A percentile compares a stretch with the other conserved stretches of the same genome.
phyloP scores from a whole-genome alignment of 805 yeast species.

The Candida tammaniensis region DNA sequence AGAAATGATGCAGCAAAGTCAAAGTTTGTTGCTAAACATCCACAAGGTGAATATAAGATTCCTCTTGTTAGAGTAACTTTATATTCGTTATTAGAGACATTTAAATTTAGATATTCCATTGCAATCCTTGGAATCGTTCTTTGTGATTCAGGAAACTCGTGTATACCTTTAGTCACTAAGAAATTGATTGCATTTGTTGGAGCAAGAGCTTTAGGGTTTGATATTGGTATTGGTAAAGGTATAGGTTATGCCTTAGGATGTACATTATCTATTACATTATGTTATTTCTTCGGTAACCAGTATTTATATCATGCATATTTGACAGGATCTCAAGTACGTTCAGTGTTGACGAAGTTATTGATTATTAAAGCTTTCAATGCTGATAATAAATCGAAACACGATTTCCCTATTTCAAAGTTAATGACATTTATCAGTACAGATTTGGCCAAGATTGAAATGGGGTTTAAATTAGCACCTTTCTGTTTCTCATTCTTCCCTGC shows the following conservation, averaged over 20 bases:
- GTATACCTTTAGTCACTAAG: slow-evolving; percentile 34
- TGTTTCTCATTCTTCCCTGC: slow-evolving; percentile 62
- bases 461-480: slow-evolving; percentile 64
- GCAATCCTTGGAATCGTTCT: slow-evolving; percentile 28
- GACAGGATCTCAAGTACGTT: slow-evolving; percentile 72
- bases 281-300: slow-evolving; percentile 46
- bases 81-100: slow-evolving; percentile 10
- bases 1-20: slow-evolving; percentile 8
- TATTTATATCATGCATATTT: slow-evolving; percentile 58
- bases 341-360: slow-evolving; percentile 67
- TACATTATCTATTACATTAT: slow-evolving; percentile 23
- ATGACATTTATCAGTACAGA: slow-evolving; percentile 81
- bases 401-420: slow-evolving; percentile 65
- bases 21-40: no score
- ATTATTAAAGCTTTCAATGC: slow-evolving; percentile 65
- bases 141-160: slow-evolving; percentile 25
- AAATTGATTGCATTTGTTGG: slow-evolving; percentile 36
- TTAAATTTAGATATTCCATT: slow-evolving; percentile 9
- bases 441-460: slow-evolving; percentile 74
- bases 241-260: slow-evolving; percentile 41
- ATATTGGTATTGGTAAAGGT: slow-evolving; percentile 28
- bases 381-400: slow-evolving; percentile 53
- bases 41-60: no score
- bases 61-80: no score
- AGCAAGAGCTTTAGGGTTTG: slow-evolving; percentile 23